Conservation (phyloP, 441 rosid genomes). For the Aquilaria agallochum region DNA sequence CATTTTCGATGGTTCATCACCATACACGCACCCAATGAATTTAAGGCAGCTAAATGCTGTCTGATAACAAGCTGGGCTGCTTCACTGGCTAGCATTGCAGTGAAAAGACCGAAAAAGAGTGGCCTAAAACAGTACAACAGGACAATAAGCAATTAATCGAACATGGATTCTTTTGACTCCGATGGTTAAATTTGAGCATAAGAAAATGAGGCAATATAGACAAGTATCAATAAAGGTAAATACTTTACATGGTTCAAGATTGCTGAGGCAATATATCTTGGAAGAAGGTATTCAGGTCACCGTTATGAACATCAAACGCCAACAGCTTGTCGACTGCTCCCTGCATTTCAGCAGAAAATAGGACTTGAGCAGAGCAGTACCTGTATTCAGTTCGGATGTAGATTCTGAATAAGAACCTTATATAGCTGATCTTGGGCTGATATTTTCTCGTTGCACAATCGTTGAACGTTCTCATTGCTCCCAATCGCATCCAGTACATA, state of each 20-base stretch:
- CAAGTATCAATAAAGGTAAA: slow-evolving; percentile 3
- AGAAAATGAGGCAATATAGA: background rate
- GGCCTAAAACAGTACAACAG: no score
- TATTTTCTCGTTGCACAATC: slow-evolving; percentile 54
- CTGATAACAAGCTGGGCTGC: background rate
- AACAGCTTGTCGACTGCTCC: slow-evolving; percentile 68
- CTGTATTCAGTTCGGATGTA: background rate
- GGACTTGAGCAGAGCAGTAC: slow-evolving; percentile 2
- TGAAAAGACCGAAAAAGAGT: no score
- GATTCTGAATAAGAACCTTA: slow-evolving; percentile 41
- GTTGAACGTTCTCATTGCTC: slow-evolving; percentile 43
- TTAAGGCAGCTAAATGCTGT: slow-evolving; percentile 31
- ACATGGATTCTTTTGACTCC: background rate
- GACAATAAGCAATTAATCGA: no score
- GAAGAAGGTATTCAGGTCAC: slow-evolving; percentile 62
- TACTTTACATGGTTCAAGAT: slow-evolving; percentile 17
- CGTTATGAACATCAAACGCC: slow-evolving; percentile 50
- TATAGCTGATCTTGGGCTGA: slow-evolving; percentile 61
- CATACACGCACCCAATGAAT: slow-evolving; percentile 30
- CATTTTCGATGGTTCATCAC: slow-evolving; percentile 31
- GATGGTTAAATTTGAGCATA: background rate
- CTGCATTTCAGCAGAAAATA: slow-evolving; percentile 33
- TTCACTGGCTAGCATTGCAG: no score
- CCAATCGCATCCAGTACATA: slow-evolving; percentile 49
- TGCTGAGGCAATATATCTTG: slow-evolving; percentile 42